Base-by-base conservation (phyloP, 805 yeast species). In the Saturnispora sekii region DNA sequence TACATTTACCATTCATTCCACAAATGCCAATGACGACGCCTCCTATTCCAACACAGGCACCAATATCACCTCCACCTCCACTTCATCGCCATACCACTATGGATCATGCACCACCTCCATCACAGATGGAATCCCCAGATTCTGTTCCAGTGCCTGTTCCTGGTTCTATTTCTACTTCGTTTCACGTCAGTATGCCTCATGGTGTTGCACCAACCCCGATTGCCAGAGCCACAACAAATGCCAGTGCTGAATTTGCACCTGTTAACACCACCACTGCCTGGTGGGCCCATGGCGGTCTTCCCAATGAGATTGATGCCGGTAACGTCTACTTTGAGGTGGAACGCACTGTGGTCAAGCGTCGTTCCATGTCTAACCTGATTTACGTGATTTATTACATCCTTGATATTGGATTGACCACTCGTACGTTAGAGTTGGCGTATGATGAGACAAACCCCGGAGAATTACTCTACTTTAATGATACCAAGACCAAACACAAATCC, bases 351-450 rank as follows among this genome's bases (percentile, higher is more conserved):
- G 64, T 81, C 7, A 52, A 52, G 11, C 84, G 82, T 55, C 74
- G 95, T 52, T 76, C 76, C 10, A 75, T 76, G 18, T 65, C 77
- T 35, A 51, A 49, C 2, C 63, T 72, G 6, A 63, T 69, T 4
- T 67, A 74, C 50, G 70, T 82, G 44, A 88, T 82, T 51, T 78
- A 83, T 51, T 86, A 85, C 57, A 68, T 87, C 11, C 62, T 88
- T 35, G 81, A 78, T 60, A 77, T 74, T 48, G 94, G 85, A 58
- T 77, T 81, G 52, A 75, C 93, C 1, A 86, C 81, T 52, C 66
- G 79, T 4, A 64, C 74, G 1, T 63, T 86, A 49, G 77, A 79
- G 41, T 63, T 84, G 4, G 68, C 72, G 17, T 86, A 68, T 54
- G 80, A 79, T 34, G 53, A 57, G 12, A 64, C 65, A 11, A 73